These are phyloP conservation scores for Backusella luteola DNA, from an alignment of 192 early-diverging fungal species.

Conservation along the genomic window DNA sequence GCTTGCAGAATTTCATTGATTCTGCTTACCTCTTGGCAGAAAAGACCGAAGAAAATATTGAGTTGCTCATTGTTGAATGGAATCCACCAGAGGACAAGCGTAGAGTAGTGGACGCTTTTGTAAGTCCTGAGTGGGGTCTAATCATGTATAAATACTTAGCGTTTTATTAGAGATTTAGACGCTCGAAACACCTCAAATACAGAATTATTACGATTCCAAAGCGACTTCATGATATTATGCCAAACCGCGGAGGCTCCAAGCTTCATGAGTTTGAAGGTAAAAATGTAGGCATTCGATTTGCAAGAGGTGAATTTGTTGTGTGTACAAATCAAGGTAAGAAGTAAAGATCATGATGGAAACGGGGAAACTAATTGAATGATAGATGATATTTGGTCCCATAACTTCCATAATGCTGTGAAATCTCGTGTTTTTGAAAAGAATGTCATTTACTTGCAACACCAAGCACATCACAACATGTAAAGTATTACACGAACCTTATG, in stretches of 20 bases:
- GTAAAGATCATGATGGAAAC: not conserved
- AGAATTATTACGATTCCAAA: slow-evolving; percentile 31
- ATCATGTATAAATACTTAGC: not conserved
- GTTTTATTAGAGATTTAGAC: slow-evolving; percentile 24
- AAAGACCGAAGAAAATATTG: slow-evolving; percentile 17
- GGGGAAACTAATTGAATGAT: not conserved
- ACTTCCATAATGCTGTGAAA: slow-evolving; percentile 29
- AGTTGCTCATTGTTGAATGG: slow-evolving; percentile 34
- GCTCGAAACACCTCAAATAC: slow-evolving; percentile 28
- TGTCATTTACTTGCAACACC: slow-evolving; percentile 30
- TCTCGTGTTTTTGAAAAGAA: slow-evolving; percentile 22
- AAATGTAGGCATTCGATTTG: slow-evolving; percentile 34
- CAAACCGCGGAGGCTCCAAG: not conserved
- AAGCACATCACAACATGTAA: slow-evolving; percentile 26
- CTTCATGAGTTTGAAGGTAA: slow-evolving; percentile 34
- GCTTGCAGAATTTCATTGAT: slow-evolving; percentile 35
- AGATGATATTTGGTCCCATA: slow-evolving; percentile 36
- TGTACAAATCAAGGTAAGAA: slow-evolving; percentile 33
- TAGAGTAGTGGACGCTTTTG: slow-evolving; percentile 18
- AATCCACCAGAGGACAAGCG: slow-evolving; percentile 24
- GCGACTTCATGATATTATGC: slow-evolving; percentile 26
- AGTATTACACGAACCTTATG: not conserved
- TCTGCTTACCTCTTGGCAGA: slow-evolving; percentile 27
- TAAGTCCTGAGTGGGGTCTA: not conserved
- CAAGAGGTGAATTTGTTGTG: slow-evolving; percentile 34